These are phyloP conservation scores for Lachnellula hyalina DNA, from an alignment of 2,329 filamentous ascomycete species.

Conservation along the genomic window DNA sequence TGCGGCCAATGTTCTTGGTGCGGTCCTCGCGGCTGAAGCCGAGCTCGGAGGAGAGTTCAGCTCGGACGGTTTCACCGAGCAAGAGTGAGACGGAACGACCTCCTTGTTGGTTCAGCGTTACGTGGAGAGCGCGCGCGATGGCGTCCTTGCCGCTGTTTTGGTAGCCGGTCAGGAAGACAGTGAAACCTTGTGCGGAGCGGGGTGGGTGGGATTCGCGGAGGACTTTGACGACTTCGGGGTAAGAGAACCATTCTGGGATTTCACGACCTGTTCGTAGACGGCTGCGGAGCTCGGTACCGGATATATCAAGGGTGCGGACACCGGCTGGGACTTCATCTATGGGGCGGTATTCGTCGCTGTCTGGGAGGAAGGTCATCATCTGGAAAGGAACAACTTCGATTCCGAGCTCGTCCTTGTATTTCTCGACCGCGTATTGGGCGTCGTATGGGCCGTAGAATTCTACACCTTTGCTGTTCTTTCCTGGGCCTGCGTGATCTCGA, in stretches of 20 bases:
- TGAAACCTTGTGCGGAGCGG: conserved; percentile 90
- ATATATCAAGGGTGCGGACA: conserved; percentile 82
- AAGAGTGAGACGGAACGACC: conserved; percentile 91
- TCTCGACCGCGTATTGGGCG: conserved; percentile 91
- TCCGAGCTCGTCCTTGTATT: conserved; percentile 92
- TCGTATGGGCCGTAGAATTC: conserved; percentile 99
- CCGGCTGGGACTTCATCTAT: conserved; percentile 83
- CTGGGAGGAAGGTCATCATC: conserved; percentile 98
- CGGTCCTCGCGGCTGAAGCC: conserved; percentile 93
- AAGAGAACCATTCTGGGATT: conserved; percentile 99
- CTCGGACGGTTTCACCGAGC: conserved; percentile 89
- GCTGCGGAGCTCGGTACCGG: conserved; percentile 83
- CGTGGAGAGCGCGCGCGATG: conserved; percentile 89
- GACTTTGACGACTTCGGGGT: conserved; percentile 95
- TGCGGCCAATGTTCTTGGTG: conserved; percentile 90
- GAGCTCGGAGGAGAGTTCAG: conserved; percentile 88
- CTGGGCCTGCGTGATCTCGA: conserved; percentile 94
- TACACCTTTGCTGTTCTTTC: conserved; percentile 94
- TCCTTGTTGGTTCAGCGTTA: conserved; percentile 96
- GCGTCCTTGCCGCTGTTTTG: conserved; percentile 97
- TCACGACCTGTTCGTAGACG: conserved; percentile 87
- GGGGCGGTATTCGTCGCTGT: conserved; percentile 93
- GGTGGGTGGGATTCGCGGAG: conserved; percentile 94
- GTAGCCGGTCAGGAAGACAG: conserved; percentile 95
- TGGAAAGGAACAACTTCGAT: conserved; percentile 99